These are phyloP conservation scores for Meripilus lineatus DNA, from an alignment of 1,284 basidiomycete species.

Conservation along the genomic window DNA sequence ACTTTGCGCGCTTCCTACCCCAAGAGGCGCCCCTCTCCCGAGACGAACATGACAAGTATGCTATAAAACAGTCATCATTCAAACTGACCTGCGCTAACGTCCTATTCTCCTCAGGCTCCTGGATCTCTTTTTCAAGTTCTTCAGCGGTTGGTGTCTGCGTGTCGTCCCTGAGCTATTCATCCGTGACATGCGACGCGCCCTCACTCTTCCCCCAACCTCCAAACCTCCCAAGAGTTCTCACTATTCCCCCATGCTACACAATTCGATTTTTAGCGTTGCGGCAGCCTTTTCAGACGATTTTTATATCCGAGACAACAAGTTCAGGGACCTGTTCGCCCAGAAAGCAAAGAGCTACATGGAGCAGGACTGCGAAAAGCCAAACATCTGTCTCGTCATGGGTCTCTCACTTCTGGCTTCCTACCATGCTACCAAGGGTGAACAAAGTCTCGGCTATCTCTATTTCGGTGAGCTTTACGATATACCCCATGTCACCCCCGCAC, in stretches of 20 bases:
- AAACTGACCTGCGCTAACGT: background rate
- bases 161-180: constrained; percentile 47
- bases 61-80: background rate
- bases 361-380: constrained; percentile 52
- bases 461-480: constrained; percentile 36
- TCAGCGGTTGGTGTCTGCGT: constrained; percentile 50
- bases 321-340: constrained; percentile 44
- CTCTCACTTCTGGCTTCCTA: constrained; percentile 54
- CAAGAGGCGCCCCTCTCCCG: constrained; percentile 39
- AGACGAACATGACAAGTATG: constrained; percentile 44
- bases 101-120: constrained; percentile 35
- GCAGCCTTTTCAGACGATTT: constrained; percentile 55
- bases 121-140: constrained; percentile 55
- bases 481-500: background rate
- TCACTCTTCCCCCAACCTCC: constrained; percentile 42
- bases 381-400: constrained; percentile 53
- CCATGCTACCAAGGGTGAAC: constrained; percentile 51
- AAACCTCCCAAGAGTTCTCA: constrained; percentile 45
- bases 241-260: constrained; percentile 72
- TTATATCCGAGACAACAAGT: constrained; percentile 37
- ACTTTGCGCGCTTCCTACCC: constrained; percentile 55
- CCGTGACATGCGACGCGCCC: constrained; percentile 51
- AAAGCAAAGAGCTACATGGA: constrained; percentile 54
- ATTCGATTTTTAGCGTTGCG: constrained; percentile 56
- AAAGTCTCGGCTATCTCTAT: constrained; percentile 53